Conservation (phyloP, 148 eudicot genomes). For the Selenicereus undatus region DNA sequence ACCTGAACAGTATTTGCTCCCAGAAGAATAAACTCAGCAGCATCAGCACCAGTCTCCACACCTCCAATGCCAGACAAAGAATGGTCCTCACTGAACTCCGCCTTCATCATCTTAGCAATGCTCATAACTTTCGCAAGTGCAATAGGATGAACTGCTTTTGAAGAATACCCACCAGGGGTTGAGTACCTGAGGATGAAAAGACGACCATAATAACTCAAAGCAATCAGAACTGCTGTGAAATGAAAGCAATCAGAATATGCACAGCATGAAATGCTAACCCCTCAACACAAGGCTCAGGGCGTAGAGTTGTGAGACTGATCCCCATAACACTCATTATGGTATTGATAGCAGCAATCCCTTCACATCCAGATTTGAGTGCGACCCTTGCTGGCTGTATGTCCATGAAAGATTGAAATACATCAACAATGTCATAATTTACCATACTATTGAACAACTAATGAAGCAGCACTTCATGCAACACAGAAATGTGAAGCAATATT, state of each 20-base stretch:
- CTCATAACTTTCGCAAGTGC: slow-evolving; percentile 98
- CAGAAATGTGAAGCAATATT: not conserved
- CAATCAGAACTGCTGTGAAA: not conserved
- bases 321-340: slow-evolving; percentile 99
- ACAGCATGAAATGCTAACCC: slow-evolving; percentile 52
- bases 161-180: slow-evolving; percentile 96
- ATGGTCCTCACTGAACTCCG: slow-evolving; percentile 60
- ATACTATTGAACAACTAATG: not conserved
- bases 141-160: slow-evolving; percentile 96
- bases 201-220: not conserved
- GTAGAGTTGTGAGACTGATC: slow-evolving; percentile 82
- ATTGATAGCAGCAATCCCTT: slow-evolving; percentile 92
- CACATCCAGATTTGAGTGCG: slow-evolving; percentile 78
- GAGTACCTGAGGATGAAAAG: slow-evolving; percentile 59
- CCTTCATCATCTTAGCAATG: slow-evolving; percentile 94
- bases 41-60: slow-evolving; percentile 92
- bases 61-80: slow-evolving; percentile 98
- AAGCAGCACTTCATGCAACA: not conserved
- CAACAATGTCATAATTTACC: not conserved
- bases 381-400: slow-evolving; percentile 78
- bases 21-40: slow-evolving; percentile 97
- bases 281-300: slow-evolving; percentile 98
- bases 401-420: not conserved
- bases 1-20: slow-evolving; percentile 99
- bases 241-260: not conserved